Conservation (phyloP, 2,329 filamentous ascomycete genomes). For the Madurella mycetomatis region DNA sequence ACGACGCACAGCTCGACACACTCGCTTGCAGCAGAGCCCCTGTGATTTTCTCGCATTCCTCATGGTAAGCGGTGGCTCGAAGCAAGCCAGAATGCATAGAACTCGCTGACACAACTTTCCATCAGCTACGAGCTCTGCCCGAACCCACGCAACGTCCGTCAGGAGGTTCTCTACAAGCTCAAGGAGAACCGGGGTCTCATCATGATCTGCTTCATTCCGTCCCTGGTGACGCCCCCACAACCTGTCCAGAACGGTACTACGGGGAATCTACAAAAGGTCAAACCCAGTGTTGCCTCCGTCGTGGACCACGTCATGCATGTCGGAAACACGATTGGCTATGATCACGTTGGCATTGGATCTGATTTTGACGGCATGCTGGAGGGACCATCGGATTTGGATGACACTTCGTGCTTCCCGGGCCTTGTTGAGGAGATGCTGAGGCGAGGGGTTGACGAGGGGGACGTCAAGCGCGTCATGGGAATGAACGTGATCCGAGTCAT, state of each 20-base stretch:
- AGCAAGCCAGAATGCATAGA: too few species aligned
- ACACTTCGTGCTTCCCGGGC: slow-evolving; percentile 26
- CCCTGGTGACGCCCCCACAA: too few species aligned
- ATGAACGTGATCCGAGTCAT: slow-evolving; percentile 6
- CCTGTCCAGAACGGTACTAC: too few species aligned
- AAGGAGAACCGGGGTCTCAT: slow-evolving; percentile 56
- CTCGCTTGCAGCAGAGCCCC: slow-evolving; percentile 55
- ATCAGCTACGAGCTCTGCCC: too few species aligned
- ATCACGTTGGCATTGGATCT: slow-evolving; percentile 29
- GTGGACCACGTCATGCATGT: slow-evolving; percentile 22
- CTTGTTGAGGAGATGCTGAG: slow-evolving; percentile 21
- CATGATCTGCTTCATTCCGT: slow-evolving; percentile 59
- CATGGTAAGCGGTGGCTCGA: slow-evolving; percentile 46
- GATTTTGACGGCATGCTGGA: slow-evolving; percentile 27
- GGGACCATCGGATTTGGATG: slow-evolving; percentile 14
- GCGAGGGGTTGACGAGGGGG: not conserved
- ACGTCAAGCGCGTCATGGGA: not conserved
- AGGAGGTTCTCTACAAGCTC: slow-evolving; percentile 60
- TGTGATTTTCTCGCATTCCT: slow-evolving; percentile 65
- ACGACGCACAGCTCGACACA: slow-evolving; percentile 62
- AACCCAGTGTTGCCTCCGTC: slow-evolving; percentile 16
- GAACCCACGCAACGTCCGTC: slow-evolving; percentile 63
- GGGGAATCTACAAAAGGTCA: too few species aligned
- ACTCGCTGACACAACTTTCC: too few species aligned
- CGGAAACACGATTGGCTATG: slow-evolving; percentile 21